Percentiles rank a stretch among this genome's conserved stretches.
Evolutionary conservation across 2,329 filamentous ascomycete species (phyloP).

Genomic region (Penicillium sp.): DNA sequence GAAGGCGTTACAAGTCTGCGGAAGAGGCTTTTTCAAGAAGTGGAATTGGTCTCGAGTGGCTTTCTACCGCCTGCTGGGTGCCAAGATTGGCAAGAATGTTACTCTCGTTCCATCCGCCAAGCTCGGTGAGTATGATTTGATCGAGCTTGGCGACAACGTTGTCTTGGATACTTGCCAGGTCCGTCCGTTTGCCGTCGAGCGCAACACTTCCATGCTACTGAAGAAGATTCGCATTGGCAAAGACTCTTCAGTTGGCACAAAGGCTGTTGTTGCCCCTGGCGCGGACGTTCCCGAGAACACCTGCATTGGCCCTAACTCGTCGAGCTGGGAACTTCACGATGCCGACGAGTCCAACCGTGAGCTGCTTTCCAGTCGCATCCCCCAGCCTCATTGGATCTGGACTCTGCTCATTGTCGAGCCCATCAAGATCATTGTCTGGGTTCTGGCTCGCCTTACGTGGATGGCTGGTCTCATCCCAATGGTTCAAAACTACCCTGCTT

Average conservation of each 20-base stretch:
- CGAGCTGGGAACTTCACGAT: constrained; percentile 54
- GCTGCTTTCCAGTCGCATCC: constrained; percentile 40
- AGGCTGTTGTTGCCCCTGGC: constrained; percentile 56
- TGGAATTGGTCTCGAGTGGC: constrained; percentile 42
- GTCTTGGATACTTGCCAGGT: constrained; percentile 51
- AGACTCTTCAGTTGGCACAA: constrained; percentile 51
- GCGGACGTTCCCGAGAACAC: constrained; percentile 51
- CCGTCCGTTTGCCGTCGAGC: constrained; percentile 58
- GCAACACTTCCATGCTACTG: constrained; percentile 62
- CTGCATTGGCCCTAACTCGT: constrained; percentile 60
- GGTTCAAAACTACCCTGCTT: constrained; percentile 14
- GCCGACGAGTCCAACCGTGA: constrained; percentile 54
- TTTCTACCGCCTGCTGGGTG: constrained; percentile 57
- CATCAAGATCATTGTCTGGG: constrained; percentile 42
- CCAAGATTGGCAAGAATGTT: constrained; percentile 56
- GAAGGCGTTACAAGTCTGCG: constrained; percentile 54
- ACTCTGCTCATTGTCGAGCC: constrained; percentile 48
- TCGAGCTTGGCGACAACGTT: constrained; percentile 56
- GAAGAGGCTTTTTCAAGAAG: constrained; percentile 36
- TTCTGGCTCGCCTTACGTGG: constrained; percentile 50
- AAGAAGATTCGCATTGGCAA: constrained; percentile 54
- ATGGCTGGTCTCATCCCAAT: constrained; percentile 33
- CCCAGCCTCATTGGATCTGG: constrained; percentile 51
- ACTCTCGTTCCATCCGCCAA: constrained; percentile 46
- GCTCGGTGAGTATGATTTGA: constrained; percentile 59